A percentile compares a stretch with the other conserved stretches of the same genome.
phyloP scores from a whole-genome alignment of 73 alveolate species.

The Urostyla sp. region DNA sequence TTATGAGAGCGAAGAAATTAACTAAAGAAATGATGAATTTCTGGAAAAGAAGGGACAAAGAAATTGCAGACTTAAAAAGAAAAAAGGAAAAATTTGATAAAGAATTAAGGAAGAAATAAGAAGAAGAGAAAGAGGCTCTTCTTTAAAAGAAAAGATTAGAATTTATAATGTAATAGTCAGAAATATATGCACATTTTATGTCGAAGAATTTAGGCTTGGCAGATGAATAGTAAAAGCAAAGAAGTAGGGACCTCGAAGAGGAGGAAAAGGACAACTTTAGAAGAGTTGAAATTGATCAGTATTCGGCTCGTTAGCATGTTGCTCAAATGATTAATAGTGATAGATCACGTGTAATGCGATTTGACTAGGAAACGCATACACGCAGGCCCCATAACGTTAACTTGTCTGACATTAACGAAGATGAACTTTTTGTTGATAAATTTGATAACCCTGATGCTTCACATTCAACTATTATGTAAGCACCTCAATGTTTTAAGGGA shows the following conservation, averaged over 20 bases:
- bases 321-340: conserved; percentile 84
- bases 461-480: conserved; percentile 82
- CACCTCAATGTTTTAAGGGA: conserved; percentile 95
- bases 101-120: conserved; percentile 94
- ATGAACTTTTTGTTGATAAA: conserved; percentile 75
- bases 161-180: conserved; percentile 96
- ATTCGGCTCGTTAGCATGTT: conserved; percentile 88
- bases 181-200: conserved; percentile 97
- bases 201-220: conserved; percentile 96
- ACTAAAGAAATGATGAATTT: conserved; percentile 91
- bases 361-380: conserved; percentile 76
- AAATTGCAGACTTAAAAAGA: conserved; percentile 94
- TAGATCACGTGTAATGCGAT: conserved; percentile 79
- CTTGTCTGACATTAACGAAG: conserved; percentile 57
- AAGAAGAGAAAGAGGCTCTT: conserved; percentile 96
- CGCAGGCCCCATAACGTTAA: conserved; percentile 67
- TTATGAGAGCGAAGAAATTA: conserved; percentile 90
- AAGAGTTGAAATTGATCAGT: conserved; percentile 89
- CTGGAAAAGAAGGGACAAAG: conserved; percentile 98
- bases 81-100: conserved; percentile 95
- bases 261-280: conserved; percentile 48
- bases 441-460: conserved; percentile 92
- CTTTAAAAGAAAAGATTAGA: conserved; percentile 96
- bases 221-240: conserved; percentile 73
- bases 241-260: conserved; percentile 49